Evolutionary conservation across 352 stramenopile genomes (phyloP), one percentile per base, ranked within the genome.

Genomic region (Globisporangium irregulare): DNA sequence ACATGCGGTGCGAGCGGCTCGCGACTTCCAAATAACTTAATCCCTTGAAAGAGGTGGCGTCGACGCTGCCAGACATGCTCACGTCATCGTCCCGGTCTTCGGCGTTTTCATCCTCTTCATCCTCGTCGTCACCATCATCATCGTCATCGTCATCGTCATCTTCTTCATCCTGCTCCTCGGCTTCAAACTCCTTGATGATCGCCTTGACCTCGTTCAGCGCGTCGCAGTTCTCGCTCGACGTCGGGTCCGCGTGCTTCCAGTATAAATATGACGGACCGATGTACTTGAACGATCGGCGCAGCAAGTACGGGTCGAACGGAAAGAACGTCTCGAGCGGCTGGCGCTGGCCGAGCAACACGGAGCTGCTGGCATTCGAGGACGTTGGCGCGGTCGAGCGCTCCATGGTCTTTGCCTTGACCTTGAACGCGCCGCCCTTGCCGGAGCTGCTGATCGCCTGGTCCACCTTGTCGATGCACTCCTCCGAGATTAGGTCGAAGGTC

Each of bases 301-400:
- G 73, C 43, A 99, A 77, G 69, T 98, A 98, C 8, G 97, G 97
- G 78, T 99, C 97, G 68, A 99, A 99, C 27, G 97, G 97, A 66
- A 99, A 99, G 70, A 99, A 99, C 6, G 86, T 93, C 64, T 93
- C 83, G 7, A 92, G 72, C 22, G 82, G 81, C 46, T 90, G 81
- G 12, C 84, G 82, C 38, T 87, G 75, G 9, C 79, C 81, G 15
- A 92, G 73, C 18, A 86, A 51, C 0, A 62, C 59, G 4, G 73
- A 78, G 14, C 70, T 69, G 27, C 61, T 67, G 2, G 64, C 62
- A n/a, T 64, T 55, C 25, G 74, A 67, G 20, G 75, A 58, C 2
- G 78, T 82, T 3, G 85, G 82, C 43, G 81, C 77, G 22, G 77
- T 81, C 1, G 81, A 89, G 22, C 79, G 78, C 68, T 93, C 85